These are phyloP conservation scores for Tricholomella constricta DNA, from an alignment of 768 basidiomycete genomes.

Conservation along the genomic window DNA sequence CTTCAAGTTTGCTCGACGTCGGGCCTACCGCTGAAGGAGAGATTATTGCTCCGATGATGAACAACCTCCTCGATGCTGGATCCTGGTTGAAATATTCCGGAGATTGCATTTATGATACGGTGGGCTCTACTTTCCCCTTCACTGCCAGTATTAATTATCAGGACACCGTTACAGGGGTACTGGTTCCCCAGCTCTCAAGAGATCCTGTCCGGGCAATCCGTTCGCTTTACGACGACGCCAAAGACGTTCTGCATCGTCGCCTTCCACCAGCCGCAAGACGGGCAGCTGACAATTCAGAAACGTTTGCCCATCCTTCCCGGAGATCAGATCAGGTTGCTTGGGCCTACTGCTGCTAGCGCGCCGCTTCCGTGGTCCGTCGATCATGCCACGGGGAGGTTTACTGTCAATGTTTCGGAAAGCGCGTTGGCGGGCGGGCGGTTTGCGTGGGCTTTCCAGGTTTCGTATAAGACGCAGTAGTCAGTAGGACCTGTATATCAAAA, in stretches of 20 bases:
- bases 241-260: slow-evolving; percentile 53
- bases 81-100: slow-evolving; percentile 52
- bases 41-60: slow-evolving; percentile 49
- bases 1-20: slow-evolving; percentile 47
- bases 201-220: slow-evolving; percentile 25
- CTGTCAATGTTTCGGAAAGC: slow-evolving; percentile 23
- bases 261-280: slow-evolving; percentile 36
- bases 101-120: slow-evolving; percentile 55
- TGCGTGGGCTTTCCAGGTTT: slow-evolving; percentile 29
- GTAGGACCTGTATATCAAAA: too few relatives aligned
- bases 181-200: slow-evolving; percentile 51
- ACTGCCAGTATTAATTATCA: too few relatives aligned
- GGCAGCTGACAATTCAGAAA: slow-evolving; percentile 37
- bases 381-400: slow-evolving; percentile 27
- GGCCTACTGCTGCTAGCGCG: slow-evolving; percentile 23
- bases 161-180: slow-evolving; percentile 35
- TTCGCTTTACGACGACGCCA: slow-evolving; percentile 51
- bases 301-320: slow-evolving; percentile 44
- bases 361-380: slow-evolving; percentile 34
- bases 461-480: slow-evolving; percentile 9
- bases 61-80: slow-evolving; percentile 52
- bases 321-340: slow-evolving; percentile 45
- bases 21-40: slow-evolving; percentile 58
- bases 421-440: slow-evolving; percentile 16
- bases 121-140: slow-evolving; percentile 22